These are phyloP conservation scores for Hericium erinaceus DNA, from an alignment of 768 basidiomycete genomes.

Conservation along the genomic window DNA sequence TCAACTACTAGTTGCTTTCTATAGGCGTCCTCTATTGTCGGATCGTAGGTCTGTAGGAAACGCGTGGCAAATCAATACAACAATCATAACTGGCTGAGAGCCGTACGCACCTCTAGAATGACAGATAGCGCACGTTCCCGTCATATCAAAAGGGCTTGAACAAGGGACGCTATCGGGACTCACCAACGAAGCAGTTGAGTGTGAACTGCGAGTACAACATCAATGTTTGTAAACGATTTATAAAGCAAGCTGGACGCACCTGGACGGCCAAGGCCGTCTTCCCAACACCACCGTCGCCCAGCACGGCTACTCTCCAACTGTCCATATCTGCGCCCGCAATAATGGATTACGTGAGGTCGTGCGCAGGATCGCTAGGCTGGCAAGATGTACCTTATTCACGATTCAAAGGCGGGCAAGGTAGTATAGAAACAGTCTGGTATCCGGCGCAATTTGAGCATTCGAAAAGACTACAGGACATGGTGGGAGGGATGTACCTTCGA, in stretches of 20 bases:
- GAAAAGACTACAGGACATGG: background rate
- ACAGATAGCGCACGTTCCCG: conserved; percentile 3
- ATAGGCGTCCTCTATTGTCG: conserved; percentile 97
- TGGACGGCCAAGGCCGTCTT: conserved; percentile 96
- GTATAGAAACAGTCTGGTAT: background rate
- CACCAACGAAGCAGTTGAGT: conserved; percentile 91
- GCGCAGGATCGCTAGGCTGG: background rate
- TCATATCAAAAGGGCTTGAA: background rate
- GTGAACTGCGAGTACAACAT: conserved; percentile 57
- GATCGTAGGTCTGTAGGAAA: conserved; percentile 77
- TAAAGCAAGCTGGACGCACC: conserved; percentile 38
- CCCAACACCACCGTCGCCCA: conserved; percentile 95
- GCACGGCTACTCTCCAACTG: conserved; percentile 91
- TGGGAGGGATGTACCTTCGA: conserved; percentile 6
- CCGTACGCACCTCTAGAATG: conserved; percentile 42
- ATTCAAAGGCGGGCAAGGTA: conserved; percentile 2
- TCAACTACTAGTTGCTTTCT: conserved; percentile 92
- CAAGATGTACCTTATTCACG: conserved; percentile 10
- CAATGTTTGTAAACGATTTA: conserved; percentile 1
- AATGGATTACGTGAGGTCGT: conserved; percentile 2
- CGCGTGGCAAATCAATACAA: conserved; percentile 3
- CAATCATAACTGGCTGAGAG: conserved; percentile 4
- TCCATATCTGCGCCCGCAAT: conserved; percentile 51
- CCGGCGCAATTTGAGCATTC: background rate
- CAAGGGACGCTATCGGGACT: conserved; percentile 22